Evolutionary conservation across 169 alveolate species (phyloP).

Genomic region (Perkinsus chesapeaki): DNA sequence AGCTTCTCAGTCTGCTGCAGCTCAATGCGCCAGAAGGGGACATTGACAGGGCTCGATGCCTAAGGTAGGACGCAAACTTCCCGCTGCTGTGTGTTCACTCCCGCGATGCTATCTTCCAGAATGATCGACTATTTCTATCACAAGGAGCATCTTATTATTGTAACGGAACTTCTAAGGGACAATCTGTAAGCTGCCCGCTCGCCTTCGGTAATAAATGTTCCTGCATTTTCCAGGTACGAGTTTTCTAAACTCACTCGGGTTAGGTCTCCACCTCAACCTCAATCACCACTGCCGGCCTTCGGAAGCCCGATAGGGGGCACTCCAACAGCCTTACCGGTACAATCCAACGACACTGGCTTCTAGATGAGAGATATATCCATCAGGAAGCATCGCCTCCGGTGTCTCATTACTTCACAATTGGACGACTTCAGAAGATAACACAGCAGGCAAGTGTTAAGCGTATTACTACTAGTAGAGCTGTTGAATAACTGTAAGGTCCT

Average conservation of each 20-base stretch:
- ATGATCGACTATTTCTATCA: slow-evolving; percentile 80
- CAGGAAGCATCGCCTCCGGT: background rate
- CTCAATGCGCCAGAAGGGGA: slow-evolving; percentile 67
- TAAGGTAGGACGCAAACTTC: slow-evolving; percentile 35
- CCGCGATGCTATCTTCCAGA: slow-evolving; percentile 19
- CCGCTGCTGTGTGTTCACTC: too few species aligned
- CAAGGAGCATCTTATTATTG: slow-evolving; percentile 86
- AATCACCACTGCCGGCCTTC: background rate
- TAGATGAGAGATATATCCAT: background rate
- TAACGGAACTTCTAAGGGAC: slow-evolving; percentile 83
- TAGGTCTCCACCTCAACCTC: background rate
- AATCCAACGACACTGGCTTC: background rate
- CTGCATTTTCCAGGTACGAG: slow-evolving; percentile 21
- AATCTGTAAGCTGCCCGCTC: slow-evolving; percentile 67
- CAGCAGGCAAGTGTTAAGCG: slow-evolving; percentile 6
- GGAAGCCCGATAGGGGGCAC: background rate
- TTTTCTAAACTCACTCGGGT: background rate
- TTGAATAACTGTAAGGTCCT: slow-evolving; percentile 51
- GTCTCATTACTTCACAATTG: slow-evolving; percentile 4
- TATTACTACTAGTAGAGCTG: too few species aligned
- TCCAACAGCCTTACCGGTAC: background rate
- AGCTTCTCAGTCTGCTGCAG: slow-evolving; percentile 58
- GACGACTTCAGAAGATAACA: slow-evolving; percentile 15
- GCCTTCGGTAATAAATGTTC: slow-evolving; percentile 21
- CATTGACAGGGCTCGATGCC: slow-evolving; percentile 56